A percentile compares a stretch with the other conserved stretches of the same genome.
phyloP scores from a whole-genome alignment of 2,329 filamentous ascomycete genomes.

The Zymoseptoria crescenta region DNA sequence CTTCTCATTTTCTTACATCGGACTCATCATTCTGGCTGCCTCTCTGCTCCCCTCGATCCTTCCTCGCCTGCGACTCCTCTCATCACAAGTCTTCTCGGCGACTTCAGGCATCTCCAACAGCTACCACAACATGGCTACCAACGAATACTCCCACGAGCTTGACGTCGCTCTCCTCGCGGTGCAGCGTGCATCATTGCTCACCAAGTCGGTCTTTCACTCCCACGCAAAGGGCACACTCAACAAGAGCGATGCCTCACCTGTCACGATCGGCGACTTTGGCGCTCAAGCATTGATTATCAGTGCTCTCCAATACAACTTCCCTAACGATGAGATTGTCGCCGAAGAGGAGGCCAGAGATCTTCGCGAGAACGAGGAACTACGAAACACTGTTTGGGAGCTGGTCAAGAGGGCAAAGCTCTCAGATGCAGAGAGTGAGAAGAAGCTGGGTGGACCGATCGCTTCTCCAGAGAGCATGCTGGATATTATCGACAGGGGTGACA shows the following conservation, averaged over 20 bases:
- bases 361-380: conserved; percentile 60
- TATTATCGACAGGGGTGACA: conserved; percentile 53
- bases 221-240: conserved; percentile 90
- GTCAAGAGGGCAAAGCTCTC: conserved; percentile 65
- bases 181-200: conserved; percentile 69
- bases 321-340: conserved; percentile 80
- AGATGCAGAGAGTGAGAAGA: conserved; percentile 55
- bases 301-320: conserved; percentile 83
- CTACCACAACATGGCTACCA: conserved; percentile 30
- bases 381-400: conserved; percentile 74
- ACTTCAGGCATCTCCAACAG: background rate
- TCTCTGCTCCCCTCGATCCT: conserved; percentile 35
- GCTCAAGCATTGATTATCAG: conserved; percentile 94
- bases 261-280: conserved; percentile 96
- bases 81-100: conserved; percentile 22
- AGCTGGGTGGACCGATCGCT: conserved; percentile 62
- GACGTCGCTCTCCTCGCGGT: conserved; percentile 80
- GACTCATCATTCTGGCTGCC: conserved; percentile 35
- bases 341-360: conserved; percentile 87
- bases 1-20: conserved; percentile 8
- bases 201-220: conserved; percentile 71
- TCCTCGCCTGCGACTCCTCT: conserved; percentile 35
- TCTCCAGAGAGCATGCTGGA: conserved; percentile 57
- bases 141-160: conserved; percentile 67
- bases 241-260: conserved; percentile 92